Percentiles rank a stretch among this genome's conserved stretches.
Evolutionary conservation across 352 stramenopile species (phyloP).

Genomic region (Phytophthora sp.): DNA sequence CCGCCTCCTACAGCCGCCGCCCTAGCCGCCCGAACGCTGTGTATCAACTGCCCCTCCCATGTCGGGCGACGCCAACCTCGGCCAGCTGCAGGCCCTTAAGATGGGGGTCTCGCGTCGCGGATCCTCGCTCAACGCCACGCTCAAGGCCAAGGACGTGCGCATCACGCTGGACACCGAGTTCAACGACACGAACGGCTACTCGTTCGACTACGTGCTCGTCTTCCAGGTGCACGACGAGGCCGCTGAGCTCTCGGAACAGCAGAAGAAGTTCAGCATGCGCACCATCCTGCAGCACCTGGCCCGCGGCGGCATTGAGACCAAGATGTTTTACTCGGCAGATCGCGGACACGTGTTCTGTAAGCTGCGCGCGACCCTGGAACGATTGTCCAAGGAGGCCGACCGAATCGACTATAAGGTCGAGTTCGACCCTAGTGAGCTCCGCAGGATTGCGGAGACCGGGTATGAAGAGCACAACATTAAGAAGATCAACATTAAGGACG

Average conservation of each 20-base stretch:
- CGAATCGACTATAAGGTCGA: conserved; percentile 84
- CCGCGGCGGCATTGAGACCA: conserved; percentile 77
- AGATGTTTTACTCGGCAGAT: conserved; percentile 81
- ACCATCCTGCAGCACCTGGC: conserved; percentile 71
- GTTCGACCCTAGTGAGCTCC: conserved; percentile 65
- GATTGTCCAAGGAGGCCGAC: conserved; percentile 71
- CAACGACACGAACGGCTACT: conserved; percentile 70
- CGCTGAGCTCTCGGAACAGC: conserved; percentile 48
- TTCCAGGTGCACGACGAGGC: conserved; percentile 84
- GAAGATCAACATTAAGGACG: conserved; percentile 67
- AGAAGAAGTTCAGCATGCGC: conserved; percentile 80
- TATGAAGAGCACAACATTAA: conserved; percentile 69
- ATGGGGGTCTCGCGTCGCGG: conserved; percentile 65
- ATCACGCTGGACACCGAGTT: conserved; percentile 70
- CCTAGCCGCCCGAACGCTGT: neutral
- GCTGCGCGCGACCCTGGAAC: conserved; percentile 67
- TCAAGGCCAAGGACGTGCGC: conserved; percentile 69
- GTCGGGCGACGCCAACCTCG: conserved; percentile 20
- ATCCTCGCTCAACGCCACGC: conserved; percentile 67
- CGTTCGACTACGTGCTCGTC: conserved; percentile 83
- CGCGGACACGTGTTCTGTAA: conserved; percentile 82
- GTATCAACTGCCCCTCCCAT: conserved; percentile 17
- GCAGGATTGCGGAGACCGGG: conserved; percentile 54
- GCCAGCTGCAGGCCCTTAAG: conserved; percentile 64
- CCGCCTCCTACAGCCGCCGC: conserved; percentile 4